phyloP scores from a whole-genome alignment of 1,139 yeast genomes.

The Saccharomyces hybrid region DNA sequence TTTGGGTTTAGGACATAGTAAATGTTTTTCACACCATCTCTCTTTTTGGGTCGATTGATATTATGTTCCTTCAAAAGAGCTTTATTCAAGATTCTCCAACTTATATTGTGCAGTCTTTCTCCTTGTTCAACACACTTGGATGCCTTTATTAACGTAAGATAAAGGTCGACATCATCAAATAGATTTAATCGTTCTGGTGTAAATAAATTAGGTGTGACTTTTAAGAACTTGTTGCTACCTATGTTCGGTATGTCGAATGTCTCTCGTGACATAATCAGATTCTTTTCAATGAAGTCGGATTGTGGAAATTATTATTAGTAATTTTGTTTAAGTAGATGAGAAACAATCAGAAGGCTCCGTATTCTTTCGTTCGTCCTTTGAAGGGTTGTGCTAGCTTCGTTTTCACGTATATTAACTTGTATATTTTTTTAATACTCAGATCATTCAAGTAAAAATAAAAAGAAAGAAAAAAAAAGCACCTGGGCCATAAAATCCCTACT shows the following conservation, averaged over 20 bases:
- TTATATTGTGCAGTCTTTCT: constrained; percentile 28
- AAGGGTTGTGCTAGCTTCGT: neutral
- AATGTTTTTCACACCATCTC: constrained; percentile 31
- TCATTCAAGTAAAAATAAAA: neutral
- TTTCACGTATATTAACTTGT: neutral
- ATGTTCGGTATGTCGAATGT: neutral
- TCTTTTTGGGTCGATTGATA: constrained; percentile 26
- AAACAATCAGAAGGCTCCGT: neutral
- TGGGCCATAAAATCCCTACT: neutral
- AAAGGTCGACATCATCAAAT: constrained; percentile 28
- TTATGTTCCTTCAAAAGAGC: constrained; percentile 25
- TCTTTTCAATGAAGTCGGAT: neutral
- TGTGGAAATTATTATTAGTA: neutral
- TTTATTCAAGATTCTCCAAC: constrained; percentile 31
- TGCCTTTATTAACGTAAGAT: constrained; percentile 24
- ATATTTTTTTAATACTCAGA: neutral
- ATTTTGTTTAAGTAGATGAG: neutral
- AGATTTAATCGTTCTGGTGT: constrained; percentile 28
- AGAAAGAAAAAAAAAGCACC: neutral
- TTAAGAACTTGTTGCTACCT: constrained; percentile 18
- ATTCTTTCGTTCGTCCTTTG: neutral
- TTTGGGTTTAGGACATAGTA: constrained; percentile 27
- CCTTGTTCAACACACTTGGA: constrained; percentile 28
- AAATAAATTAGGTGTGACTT: constrained; percentile 30
- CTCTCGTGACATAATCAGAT: neutral